These are phyloP conservation scores for Kurtzmaniella natalensis DNA, from an alignment of 1,139 yeast species.

Conservation along the genomic window DNA sequence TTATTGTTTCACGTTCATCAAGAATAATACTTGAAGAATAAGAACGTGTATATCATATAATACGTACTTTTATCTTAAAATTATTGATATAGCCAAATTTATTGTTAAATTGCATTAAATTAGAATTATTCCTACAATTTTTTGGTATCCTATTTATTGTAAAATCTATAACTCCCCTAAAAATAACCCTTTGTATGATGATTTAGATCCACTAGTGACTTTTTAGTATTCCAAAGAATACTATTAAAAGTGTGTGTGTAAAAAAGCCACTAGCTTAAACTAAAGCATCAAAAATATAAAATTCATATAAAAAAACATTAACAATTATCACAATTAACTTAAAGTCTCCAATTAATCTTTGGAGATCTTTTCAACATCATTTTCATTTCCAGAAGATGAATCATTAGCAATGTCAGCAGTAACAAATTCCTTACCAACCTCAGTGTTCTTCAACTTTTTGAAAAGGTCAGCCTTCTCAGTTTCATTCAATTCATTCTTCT, in stretches of 20 bases:
- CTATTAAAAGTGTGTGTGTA: slow-evolving; percentile 5
- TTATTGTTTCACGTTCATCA: no score
- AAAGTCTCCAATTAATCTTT: background rate
- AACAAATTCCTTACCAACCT: slow-evolving; percentile 16
- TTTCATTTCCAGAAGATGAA: slow-evolving; percentile 2
- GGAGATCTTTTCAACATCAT: background rate
- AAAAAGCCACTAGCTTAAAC: background rate
- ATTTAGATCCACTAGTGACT: no score
- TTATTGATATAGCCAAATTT: no score
- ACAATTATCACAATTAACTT: slow-evolving; percentile 1
- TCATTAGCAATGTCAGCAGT: slow-evolving; percentile 13
- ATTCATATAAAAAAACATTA: background rate
- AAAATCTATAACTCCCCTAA: no score
- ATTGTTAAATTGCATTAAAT: no score
- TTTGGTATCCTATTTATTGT: background rate
- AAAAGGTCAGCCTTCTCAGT: slow-evolving; percentile 55
- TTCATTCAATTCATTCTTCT: slow-evolving; percentile 53
- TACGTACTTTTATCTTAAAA: no score
- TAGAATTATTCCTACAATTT: no score
- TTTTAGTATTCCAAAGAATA: background rate
- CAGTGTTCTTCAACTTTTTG: slow-evolving; percentile 28
- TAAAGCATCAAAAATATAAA: background rate
- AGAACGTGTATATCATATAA: no score
- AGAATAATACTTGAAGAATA: no score
- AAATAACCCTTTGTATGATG: no score